A percentile compares a stretch with the other conserved stretches of the same genome.
Evolutionary conservation across 2,329 filamentous ascomycete genomes (phyloP).

Genomic region (Orbilia ellipsospora): DNA sequence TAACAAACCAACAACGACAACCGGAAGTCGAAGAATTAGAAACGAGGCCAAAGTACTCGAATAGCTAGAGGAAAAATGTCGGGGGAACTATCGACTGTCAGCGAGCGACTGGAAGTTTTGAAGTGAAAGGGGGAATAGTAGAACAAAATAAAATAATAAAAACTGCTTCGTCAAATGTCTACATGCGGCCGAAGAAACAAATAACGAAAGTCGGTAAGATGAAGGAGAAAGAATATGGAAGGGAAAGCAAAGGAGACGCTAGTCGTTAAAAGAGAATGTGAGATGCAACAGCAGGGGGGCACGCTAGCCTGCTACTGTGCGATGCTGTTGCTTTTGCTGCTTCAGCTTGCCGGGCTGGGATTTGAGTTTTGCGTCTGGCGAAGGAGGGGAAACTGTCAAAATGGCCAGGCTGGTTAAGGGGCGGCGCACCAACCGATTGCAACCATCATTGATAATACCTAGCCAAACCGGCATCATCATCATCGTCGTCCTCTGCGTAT

Average conservation of each 20-base stretch:
- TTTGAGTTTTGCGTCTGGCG: conserved; percentile 1
- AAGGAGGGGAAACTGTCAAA: too few species aligned
- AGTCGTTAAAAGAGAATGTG: conserved; percentile 4
- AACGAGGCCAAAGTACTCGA: too few species aligned
- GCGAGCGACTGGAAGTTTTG: conserved; percentile 27
- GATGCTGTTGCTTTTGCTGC: neutral
- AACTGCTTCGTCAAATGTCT: neutral
- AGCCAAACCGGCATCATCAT: neutral
- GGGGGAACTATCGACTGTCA: conserved; percentile 11
- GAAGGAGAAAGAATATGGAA: neutral
- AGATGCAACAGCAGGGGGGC: neutral
- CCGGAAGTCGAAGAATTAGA: too few species aligned
- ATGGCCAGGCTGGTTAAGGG: neutral
- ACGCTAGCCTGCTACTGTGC: neutral
- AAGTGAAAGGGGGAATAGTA: neutral
- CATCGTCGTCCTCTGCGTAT: neutral
- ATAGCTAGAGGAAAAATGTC: neutral
- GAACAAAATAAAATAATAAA: neutral
- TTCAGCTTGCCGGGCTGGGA: conserved; percentile 6
- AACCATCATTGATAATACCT: neutral
- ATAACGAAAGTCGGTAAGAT: conserved; percentile 5
- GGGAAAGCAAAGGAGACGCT: neutral
- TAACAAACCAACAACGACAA: too few species aligned
- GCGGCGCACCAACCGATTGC: neutral
- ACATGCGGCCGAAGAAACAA: neutral